Conservation (phyloP, 768 basidiomycete species). For the Tricholoma flavovirens region DNA sequence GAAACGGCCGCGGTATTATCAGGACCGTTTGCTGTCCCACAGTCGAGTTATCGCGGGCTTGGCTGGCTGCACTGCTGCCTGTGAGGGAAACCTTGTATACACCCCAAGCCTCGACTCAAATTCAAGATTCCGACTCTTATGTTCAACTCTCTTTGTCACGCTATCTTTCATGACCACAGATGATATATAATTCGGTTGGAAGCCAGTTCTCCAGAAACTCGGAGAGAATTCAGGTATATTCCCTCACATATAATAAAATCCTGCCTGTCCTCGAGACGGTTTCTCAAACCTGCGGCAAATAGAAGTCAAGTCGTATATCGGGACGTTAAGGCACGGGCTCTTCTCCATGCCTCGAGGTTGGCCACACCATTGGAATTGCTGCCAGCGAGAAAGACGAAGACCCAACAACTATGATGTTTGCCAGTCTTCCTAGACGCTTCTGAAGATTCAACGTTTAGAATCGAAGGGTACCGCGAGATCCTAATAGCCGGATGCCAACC, state of each 20-base stretch:
- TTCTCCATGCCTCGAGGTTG: too few species aligned
- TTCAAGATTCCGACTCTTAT: neutral
- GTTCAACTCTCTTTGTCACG: conserved; percentile 1
- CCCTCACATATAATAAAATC: neutral
- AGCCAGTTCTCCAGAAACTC: conserved; percentile 1
- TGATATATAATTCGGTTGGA: neutral
- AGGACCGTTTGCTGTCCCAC: neutral
- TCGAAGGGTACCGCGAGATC: too few species aligned
- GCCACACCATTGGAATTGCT: too few species aligned
- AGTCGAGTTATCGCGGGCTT: neutral
- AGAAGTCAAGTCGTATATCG: too few species aligned
- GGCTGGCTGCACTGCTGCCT: neutral
- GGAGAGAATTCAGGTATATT: conserved; percentile 10
- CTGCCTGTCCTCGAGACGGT: neutral
- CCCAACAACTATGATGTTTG: too few species aligned
- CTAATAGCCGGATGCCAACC: too few species aligned
- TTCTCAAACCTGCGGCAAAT: conserved; percentile 4
- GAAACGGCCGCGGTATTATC: neutral
- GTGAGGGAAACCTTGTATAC: neutral
- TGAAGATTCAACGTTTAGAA: too few species aligned
- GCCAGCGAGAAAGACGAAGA: too few species aligned
- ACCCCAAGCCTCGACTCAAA: neutral
- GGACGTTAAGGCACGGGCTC: too few species aligned
- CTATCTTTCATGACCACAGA: neutral
- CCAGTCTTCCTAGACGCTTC: too few species aligned